Percentiles rank a stretch among this genome's conserved stretches.
Conservation (phyloP, 495 filamentous ascomycete species). For the Penicillium angulare region DNA sequence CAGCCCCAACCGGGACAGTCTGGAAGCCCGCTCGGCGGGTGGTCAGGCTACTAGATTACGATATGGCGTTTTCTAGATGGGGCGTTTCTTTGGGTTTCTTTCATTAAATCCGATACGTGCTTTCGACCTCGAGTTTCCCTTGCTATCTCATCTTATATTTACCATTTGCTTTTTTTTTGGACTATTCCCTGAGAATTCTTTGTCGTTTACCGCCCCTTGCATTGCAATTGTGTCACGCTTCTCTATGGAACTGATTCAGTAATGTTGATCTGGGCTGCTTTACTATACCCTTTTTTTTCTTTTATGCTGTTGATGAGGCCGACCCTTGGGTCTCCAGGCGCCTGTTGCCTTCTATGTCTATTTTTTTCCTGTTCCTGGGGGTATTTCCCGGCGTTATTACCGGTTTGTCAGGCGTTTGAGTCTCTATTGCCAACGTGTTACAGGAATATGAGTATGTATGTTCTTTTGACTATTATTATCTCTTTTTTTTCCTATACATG, state of each 20-base stretch:
- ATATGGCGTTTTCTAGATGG: slow-evolving; percentile 29
- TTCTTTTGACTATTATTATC: slow-evolving; percentile 6
- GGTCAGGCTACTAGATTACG: slow-evolving; percentile 41
- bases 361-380: background rate
- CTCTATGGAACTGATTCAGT: slow-evolving; percentile 28
- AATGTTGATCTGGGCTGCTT: slow-evolving; percentile 41
- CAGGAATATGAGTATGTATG: slow-evolving; percentile 27
- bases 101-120: slow-evolving; percentile 14
- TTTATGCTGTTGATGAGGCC: slow-evolving; percentile 34
- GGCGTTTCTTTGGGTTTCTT: slow-evolving; percentile 23
- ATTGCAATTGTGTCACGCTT: slow-evolving; percentile 27
- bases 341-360: slow-evolving; percentile 14
- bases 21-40: slow-evolving; percentile 42
- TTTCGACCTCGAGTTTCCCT: slow-evolving; percentile 3
- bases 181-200: slow-evolving; percentile 14
- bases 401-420: slow-evolving; percentile 13
- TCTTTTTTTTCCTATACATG: slow-evolving; percentile 21
- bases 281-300: slow-evolving; percentile 48
- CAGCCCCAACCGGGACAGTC: slow-evolving; percentile 45
- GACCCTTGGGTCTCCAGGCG: slow-evolving; percentile 7
- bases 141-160: slow-evolving; percentile 4
- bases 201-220: slow-evolving; percentile 19
- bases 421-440: slow-evolving; percentile 9
- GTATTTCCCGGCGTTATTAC: slow-evolving; percentile 15
- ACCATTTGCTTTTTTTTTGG: slow-evolving; percentile 21